Base-by-base conservation (phyloP, 1,284 basidiomycete species). In the Xerocomus amazonicus region DNA sequence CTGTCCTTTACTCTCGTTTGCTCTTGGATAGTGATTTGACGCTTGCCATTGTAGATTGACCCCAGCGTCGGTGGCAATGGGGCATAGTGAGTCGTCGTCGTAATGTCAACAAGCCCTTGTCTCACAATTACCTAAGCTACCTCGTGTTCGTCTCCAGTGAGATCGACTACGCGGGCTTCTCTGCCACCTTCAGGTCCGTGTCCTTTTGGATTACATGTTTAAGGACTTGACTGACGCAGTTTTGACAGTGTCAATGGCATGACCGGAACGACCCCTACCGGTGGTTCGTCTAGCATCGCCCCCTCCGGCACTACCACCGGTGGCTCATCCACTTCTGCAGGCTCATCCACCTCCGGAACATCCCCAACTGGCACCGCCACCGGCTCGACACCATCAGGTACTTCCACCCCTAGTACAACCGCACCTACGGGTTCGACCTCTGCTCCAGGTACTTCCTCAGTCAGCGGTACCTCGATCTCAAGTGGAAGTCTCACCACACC, bases 161-260 rank as follows among this genome's bases (percentile, higher is more conserved):
- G 3, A 66, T 65, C 23, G 45, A 45, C 6, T 81, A 79, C 54
- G 50, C 52, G 0, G 71, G 70, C 34, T 87, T 72, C 65, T 84
- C 84, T 1, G 73, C 75, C 0, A 73, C 69, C 55, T 87, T 87
- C 70, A 60, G 59, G 81, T 81, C 51, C 32, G 77, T 67, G 4
- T 8, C 19, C 19, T 16, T 19, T 28, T 12, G 36, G 13, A 27
- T 41, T 12, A 45, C 27, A 23, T n/a, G 28, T 26, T 10, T 28
- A 2, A 32, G 31, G 2, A 33, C 10, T 36, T 3, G 5, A 33
- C 34, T 62, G 36, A 61, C 45, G 10, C n/a, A 29, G 27, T 43
- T 42, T 47, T 29, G 33, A 34, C 54, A 85, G 80, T 9, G 70
- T 87, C 27, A 62, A 70, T 34, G 70, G 71, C 34, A 84, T 87